Percentiles rank a stretch among this genome's conserved stretches.
Conservation (phyloP, 441 rosid species). For the Capsella rubella region DNA sequence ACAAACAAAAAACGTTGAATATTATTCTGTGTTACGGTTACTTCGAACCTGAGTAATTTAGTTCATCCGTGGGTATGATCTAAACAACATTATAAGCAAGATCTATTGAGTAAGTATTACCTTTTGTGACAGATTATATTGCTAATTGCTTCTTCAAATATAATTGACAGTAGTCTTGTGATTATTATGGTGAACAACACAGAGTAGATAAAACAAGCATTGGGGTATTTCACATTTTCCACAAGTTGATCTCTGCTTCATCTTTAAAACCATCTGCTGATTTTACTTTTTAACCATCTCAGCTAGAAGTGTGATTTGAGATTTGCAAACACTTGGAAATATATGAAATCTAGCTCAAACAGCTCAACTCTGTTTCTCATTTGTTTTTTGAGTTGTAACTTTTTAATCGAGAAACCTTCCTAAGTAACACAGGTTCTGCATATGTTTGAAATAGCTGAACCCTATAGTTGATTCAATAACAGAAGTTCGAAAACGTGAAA, state of each 20-base stretch:
- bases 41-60: neutral
- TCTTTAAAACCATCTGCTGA: neutral
- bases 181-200: neutral
- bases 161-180: no score
- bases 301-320: no score
- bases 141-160: no score
- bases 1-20: neutral
- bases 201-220: neutral
- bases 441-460: neutral
- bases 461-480: neutral
- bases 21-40: conserved; percentile 3
- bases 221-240: conserved; percentile 1
- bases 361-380: neutral
- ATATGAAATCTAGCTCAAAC: neutral
- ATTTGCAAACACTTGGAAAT: neutral
- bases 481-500: neutral
- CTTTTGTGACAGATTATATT: neutral
- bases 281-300: neutral
- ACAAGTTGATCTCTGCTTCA: neutral
- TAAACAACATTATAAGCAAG: conserved; percentile 5
- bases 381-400: neutral
- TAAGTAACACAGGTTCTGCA: neutral
- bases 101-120: neutral
- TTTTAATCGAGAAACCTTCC: neutral
- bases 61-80: neutral